Base-by-base conservation (phyloP, 2,329 filamentous ascomycete species). In the Aspergillus sp. region DNA sequence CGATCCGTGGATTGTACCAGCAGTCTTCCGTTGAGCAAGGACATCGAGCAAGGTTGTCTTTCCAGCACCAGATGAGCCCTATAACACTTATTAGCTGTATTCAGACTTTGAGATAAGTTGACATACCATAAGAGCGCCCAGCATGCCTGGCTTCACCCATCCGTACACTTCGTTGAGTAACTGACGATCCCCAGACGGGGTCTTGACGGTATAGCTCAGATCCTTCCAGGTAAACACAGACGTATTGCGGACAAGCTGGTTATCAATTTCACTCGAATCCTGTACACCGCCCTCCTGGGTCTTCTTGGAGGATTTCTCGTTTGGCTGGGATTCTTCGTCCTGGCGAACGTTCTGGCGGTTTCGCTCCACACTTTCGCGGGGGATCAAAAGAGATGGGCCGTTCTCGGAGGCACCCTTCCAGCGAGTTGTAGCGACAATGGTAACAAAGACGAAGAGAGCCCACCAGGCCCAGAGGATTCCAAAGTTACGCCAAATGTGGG, bases 31-130 rank as follows among this genome's bases (percentile, higher is more conserved):
- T 64, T 91, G 89, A 0, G 89, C 86, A 3, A 89, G 75, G 0
- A 89, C 89, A 70, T 93, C 90, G 5, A 95, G 77, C 0, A 95
- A 78, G 0, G 90, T 93, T 0, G 75, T 77, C 73, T 95, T 95
- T 3, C 90, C 90, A 5, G 90, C 90, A 30, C 89, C 89, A 1
- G 85, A 90, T 1, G 88, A 88, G 24, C 91, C 90, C 52, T 54
- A 48, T 5, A 30, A 30, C 7, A 24, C 8, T 20, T 22, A 19
- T 54, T 54, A 54, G 52, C 22, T 34, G 19, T 15, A 19, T 40
- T 34, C n/a, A 17, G 4, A 30, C 11, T 15, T 33, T 1, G n/a
- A 33, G 1, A 20, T 4, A 7, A 44, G 13, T 20, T 5, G 2
- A 15, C 52, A 11, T 49, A 54, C 52, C 80, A 93, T 89, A 1